Conservation (phyloP, 495 filamentous ascomycete species). For the Penicillium alfredii region DNA sequence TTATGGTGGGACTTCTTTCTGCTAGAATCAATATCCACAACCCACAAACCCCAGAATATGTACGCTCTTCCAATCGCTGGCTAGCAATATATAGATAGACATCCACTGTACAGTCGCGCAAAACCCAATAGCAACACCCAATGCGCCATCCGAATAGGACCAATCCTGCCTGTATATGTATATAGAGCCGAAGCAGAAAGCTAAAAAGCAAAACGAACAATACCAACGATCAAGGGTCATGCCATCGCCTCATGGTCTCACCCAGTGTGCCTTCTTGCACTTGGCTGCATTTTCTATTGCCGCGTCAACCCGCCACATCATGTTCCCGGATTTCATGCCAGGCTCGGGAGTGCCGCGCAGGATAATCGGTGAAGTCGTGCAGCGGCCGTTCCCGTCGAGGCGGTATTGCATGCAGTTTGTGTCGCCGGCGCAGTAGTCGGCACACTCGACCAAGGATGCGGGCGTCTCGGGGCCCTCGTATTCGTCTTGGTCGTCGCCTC, state of each 20-base stretch:
- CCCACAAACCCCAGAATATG: too few relatives aligned
- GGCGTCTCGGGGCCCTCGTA: slow-evolving; percentile 8
- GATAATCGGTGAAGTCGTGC: slow-evolving; percentile 17
- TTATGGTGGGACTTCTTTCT: too few relatives aligned
- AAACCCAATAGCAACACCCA: too few relatives aligned
- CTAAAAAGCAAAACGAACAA: background rate
- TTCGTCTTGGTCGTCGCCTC: slow-evolving; percentile 7
- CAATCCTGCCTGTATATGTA: slow-evolving; percentile 5
- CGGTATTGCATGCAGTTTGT: slow-evolving; percentile 37
- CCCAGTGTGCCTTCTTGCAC: slow-evolving; percentile 13
- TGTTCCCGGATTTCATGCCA: slow-evolving; percentile 23
- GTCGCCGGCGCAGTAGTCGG: slow-evolving; percentile 27
- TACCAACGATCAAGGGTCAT: background rate
- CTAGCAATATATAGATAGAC: too few relatives aligned
- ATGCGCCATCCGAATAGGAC: too few relatives aligned
- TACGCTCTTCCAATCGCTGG: too few relatives aligned
- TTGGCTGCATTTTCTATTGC: slow-evolving; percentile 11
- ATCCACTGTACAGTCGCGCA: too few relatives aligned
- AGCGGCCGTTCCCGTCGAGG: slow-evolving; percentile 24
- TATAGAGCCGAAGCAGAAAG: background rate
- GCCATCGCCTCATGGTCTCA: background rate
- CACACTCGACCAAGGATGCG: slow-evolving; percentile 29
- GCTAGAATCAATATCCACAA: too few relatives aligned
- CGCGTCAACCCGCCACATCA: slow-evolving; percentile 27
- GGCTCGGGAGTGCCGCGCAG: slow-evolving; percentile 11